phyloP scores from a whole-genome alignment of 768 basidiomycete species.

The Trametes cinnabarina region DNA sequence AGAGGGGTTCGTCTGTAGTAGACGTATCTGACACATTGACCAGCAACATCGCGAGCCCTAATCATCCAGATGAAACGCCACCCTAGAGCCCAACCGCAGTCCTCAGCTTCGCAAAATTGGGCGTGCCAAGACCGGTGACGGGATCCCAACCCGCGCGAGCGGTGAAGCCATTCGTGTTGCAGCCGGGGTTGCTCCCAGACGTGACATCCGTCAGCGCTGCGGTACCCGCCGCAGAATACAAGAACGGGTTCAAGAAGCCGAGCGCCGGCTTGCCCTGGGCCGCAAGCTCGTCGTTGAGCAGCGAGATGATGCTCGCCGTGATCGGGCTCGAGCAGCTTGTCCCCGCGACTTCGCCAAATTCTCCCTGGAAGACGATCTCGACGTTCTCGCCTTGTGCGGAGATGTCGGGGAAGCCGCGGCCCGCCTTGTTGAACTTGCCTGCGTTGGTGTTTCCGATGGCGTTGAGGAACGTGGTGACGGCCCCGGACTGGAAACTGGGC shows the following conservation, averaged over 20 bases:
- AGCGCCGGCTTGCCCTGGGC: constrained; percentile 30
- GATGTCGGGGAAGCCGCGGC: constrained; percentile 48
- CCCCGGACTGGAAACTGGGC: constrained; percentile 37
- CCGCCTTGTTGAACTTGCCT: constrained; percentile 32
- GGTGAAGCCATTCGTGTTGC: constrained; percentile 34
- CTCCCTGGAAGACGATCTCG: constrained; percentile 24
- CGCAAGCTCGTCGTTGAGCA: constrained; percentile 35
- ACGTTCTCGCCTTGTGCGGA: constrained; percentile 37
- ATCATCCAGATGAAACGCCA: too few relatives aligned
- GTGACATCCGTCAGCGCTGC: constrained; percentile 28
- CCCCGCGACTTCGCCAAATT: constrained; percentile 27
- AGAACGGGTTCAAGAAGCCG: constrained; percentile 38
- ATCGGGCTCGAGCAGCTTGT: constrained; percentile 35
- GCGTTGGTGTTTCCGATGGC: constrained; percentile 26
- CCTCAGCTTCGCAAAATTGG: constrained; percentile 45
- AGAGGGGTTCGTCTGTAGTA: too few relatives aligned
- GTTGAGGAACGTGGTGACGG: constrained; percentile 36
- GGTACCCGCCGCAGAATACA: constrained; percentile 26
- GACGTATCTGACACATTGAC: too few relatives aligned
- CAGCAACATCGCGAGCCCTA: too few relatives aligned
- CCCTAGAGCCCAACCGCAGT: constrained; percentile 1
- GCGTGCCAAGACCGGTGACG: constrained; percentile 60
- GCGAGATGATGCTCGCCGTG: constrained; percentile 32
- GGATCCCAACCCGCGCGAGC: constrained; percentile 33
- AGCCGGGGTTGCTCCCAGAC: constrained; percentile 21